Evolutionary conservation across 441 rosid species (phyloP).

Genomic region (Gossypium davidsonii): DNA sequence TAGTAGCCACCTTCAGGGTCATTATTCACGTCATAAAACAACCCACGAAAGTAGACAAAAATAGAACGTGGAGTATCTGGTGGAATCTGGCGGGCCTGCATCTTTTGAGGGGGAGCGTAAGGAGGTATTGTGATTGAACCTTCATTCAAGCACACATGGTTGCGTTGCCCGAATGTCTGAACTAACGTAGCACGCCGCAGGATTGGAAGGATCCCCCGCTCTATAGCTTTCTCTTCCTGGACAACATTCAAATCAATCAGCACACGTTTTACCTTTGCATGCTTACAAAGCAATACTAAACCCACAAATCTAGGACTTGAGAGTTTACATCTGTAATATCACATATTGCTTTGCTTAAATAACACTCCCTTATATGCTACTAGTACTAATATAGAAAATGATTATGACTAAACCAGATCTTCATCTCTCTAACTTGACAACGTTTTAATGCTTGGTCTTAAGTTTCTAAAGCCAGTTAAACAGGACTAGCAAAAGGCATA

Average conservation of each 20-base stretch:
- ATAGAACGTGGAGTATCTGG: conserved; percentile 70
- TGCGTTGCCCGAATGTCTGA: conserved; percentile 87
- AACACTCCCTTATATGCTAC: neutral
- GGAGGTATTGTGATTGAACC: conserved; percentile 94
- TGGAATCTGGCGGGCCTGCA: conserved; percentile 74
- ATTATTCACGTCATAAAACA: conserved; percentile 82
- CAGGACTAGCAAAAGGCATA: neutral
- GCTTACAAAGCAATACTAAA: neutral
- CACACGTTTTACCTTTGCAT: neutral
- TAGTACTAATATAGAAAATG: neutral
- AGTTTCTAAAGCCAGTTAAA: neutral
- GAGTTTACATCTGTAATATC: neutral
- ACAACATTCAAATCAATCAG: neutral
- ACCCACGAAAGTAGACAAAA: conserved; percentile 85
- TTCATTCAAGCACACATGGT: conserved; percentile 80
- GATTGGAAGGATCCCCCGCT: conserved; percentile 73
- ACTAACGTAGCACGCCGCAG: conserved; percentile 77
- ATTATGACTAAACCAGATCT: neutral
- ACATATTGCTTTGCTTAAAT: neutral
- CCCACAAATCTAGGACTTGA: neutral
- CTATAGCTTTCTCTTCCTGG: conserved; percentile 88
- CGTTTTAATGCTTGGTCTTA: neutral
- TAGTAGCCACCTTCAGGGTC: conserved; percentile 96
- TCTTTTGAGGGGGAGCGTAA: conserved; percentile 89
- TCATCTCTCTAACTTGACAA: neutral